Percentiles rank a stretch among this genome's conserved stretches.
Evolutionary conservation across 1,284 basidiomycete species (phyloP).

Genomic region (Sporisorium graminicola): DNA sequence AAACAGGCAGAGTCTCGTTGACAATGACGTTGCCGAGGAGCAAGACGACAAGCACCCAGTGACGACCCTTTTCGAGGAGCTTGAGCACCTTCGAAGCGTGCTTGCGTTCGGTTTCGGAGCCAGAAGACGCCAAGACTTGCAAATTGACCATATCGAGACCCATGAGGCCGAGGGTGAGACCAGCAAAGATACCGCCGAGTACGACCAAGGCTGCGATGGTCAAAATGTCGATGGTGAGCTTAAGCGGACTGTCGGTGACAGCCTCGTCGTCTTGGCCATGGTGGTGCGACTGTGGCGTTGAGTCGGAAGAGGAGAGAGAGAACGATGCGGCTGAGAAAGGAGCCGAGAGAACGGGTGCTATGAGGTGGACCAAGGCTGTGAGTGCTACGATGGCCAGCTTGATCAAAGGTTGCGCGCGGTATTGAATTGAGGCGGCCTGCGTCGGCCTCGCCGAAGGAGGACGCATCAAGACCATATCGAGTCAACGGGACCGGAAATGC

Average conservation of each 20-base stretch:
- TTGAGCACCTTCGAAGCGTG: slow-evolving; percentile 72
- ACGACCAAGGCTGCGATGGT: slow-evolving; percentile 63
- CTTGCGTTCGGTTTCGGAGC: slow-evolving; percentile 75
- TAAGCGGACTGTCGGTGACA: slow-evolving; percentile 43
- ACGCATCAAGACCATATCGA: slow-evolving; percentile 15
- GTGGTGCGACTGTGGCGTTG: slow-evolving; percentile 12
- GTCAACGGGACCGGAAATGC: background rate
- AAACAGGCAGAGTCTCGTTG: slow-evolving; percentile 72
- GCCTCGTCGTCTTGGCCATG: slow-evolving; percentile 37
- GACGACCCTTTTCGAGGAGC: slow-evolving; percentile 84
- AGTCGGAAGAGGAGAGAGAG: slow-evolving; percentile 1
- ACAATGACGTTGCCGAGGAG: slow-evolving; percentile 86
- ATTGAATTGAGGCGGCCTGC: slow-evolving; percentile 24
- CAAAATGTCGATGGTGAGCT: slow-evolving; percentile 57
- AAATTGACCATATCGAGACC: slow-evolving; percentile 93
- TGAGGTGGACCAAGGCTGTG: slow-evolving; percentile 46
- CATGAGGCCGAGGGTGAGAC: slow-evolving; percentile 90
- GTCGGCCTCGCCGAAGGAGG: slow-evolving; percentile 7
- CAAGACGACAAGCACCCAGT: slow-evolving; percentile 90
- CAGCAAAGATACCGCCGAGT: slow-evolving; percentile 72
- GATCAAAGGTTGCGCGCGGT: slow-evolving; percentile 43
- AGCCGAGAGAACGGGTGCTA: slow-evolving; percentile 37
- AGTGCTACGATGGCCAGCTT: slow-evolving; percentile 42
- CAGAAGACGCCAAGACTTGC: slow-evolving; percentile 84
- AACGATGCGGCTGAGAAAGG: slow-evolving; percentile 17